phyloP scores from a whole-genome alignment of 2,329 filamentous ascomycete genomes.

The Ophiocordyceps robertsii region DNA sequence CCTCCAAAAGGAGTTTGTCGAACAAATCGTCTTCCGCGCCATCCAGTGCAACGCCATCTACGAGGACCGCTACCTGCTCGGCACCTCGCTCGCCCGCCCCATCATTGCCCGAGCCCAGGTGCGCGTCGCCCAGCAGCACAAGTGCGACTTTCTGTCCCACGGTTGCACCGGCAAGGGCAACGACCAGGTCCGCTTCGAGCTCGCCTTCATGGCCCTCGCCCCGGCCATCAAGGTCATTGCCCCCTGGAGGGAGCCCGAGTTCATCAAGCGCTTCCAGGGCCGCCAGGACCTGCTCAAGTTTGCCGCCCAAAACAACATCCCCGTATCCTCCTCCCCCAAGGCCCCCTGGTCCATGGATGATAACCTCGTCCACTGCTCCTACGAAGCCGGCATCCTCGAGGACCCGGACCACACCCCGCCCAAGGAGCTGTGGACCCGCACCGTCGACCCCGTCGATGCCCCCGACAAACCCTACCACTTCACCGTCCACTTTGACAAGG shows the following conservation, averaged over 20 bases:
- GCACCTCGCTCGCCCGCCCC: slow-evolving; percentile 48
- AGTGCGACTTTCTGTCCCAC: slow-evolving; percentile 27
- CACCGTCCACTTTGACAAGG: slow-evolving; percentile 52
- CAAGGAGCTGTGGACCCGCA: slow-evolving; percentile 46
- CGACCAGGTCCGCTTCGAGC: slow-evolving; percentile 11
- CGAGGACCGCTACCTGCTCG: slow-evolving; percentile 37
- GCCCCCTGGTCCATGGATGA: slow-evolving; percentile 51
- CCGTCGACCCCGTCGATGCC: slow-evolving; percentile 45
- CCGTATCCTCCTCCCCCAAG: slow-evolving; percentile 59
- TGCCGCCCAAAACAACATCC: slow-evolving; percentile 51
- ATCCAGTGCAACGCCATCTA: slow-evolving; percentile 50
- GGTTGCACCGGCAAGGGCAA: slow-evolving; percentile 50
- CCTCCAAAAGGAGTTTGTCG: slow-evolving; percentile 58
- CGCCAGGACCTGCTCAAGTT: slow-evolving; percentile 62
- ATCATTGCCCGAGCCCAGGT: slow-evolving; percentile 45
- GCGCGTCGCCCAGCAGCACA: slow-evolving; percentile 19
- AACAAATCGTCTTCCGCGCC: slow-evolving; percentile 63
- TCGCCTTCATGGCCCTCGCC: slow-evolving; percentile 27
- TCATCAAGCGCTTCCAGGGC: slow-evolving; percentile 24
- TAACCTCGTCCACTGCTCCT: slow-evolving; percentile 39
- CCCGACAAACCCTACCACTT: slow-evolving; percentile 52
- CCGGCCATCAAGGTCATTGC: slow-evolving; percentile 56
- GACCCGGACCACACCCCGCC: slow-evolving; percentile 42
- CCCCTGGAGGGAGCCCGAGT: slow-evolving; percentile 53
- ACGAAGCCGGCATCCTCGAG: slow-evolving; percentile 61